These are phyloP conservation scores for Penicillium sp. DNA, from an alignment of 2,329 filamentous ascomycete genomes.

Conservation along the genomic window DNA sequence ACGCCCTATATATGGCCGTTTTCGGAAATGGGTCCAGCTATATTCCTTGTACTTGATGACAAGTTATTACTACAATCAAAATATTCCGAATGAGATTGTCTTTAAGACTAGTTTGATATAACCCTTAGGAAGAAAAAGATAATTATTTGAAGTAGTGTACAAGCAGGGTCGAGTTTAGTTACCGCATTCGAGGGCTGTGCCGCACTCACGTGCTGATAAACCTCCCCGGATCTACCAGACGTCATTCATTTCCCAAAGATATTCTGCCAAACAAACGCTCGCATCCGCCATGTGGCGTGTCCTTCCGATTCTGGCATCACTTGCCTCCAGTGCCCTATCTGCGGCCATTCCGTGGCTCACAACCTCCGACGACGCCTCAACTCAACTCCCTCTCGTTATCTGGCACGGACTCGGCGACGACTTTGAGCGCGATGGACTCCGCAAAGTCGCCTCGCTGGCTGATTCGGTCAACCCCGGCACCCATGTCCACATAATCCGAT, in stretches of 20 bases:
- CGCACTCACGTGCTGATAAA: conserved; percentile 1
- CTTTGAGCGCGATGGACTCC: conserved; percentile 70
- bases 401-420: conserved; percentile 77
- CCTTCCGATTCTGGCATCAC: conserved; percentile 15
- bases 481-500: conserved; percentile 71
- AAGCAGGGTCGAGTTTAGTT: not conserved
- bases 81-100: too few relatives aligned
- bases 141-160: not conserved
- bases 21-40: not conserved
- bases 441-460: conserved; percentile 64
- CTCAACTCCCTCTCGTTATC: conserved; percentile 78
- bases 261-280: not conserved
- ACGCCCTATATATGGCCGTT: not conserved
- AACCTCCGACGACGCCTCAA: conserved; percentile 19
- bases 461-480: conserved; percentile 73
- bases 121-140: too few relatives aligned
- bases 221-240: not conserved
- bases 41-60: not conserved
- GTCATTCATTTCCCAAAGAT: not conserved
- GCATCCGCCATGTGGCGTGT: conserved; percentile 8
- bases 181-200: not conserved
- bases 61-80: not conserved
- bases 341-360: conserved; percentile 13
- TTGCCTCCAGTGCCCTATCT: conserved; percentile 15
- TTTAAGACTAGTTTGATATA: too few relatives aligned